phyloP scores from a whole-genome alignment of 768 basidiomycete species.

The Tulasnella sp. region DNA sequence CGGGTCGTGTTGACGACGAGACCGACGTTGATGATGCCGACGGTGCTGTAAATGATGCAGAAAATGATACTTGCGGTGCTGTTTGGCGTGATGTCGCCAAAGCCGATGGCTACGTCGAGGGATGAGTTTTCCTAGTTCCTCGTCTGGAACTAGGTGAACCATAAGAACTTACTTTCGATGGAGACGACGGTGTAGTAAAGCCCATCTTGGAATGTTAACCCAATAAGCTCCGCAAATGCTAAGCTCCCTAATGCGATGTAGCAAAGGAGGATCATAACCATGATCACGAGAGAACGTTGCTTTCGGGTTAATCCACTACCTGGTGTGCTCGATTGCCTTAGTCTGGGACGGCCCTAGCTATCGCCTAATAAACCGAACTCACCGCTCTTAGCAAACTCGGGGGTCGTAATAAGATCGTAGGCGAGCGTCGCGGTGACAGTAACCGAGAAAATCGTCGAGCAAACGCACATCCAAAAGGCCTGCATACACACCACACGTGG shows the following conservation, averaged over 20 bases:
- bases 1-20: conserved; percentile 61
- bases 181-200: conserved; percentile 74
- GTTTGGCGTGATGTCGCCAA: conserved; percentile 67
- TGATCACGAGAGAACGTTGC: conserved; percentile 71
- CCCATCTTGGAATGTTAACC: conserved; percentile 62
- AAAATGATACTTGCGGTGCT: conserved; percentile 54
- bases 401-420: conserved; percentile 54
- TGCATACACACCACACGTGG: conserved; percentile 35
- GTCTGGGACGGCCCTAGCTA: neutral
- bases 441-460: conserved; percentile 63
- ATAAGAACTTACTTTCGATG: conserved; percentile 46
- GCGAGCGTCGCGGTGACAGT: conserved; percentile 66
- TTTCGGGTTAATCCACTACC: conserved; percentile 77
- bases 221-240: conserved; percentile 47
- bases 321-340: conserved; percentile 32
- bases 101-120: conserved; percentile 41
- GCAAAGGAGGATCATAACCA: conserved; percentile 66
- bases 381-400: conserved; percentile 64
- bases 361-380: conserved; percentile 28
- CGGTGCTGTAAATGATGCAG: conserved; percentile 46
- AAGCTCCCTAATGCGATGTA: conserved; percentile 73
- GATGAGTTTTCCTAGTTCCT: neutral
- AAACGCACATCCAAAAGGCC: conserved; percentile 70
- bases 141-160: no score
- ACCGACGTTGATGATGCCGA: conserved; percentile 53